A percentile compares a stretch with the other conserved stretches of the same genome.
Evolutionary conservation across 140 eudicot genomes (phyloP).

Genomic region (Anethum foeniculum): DNA sequence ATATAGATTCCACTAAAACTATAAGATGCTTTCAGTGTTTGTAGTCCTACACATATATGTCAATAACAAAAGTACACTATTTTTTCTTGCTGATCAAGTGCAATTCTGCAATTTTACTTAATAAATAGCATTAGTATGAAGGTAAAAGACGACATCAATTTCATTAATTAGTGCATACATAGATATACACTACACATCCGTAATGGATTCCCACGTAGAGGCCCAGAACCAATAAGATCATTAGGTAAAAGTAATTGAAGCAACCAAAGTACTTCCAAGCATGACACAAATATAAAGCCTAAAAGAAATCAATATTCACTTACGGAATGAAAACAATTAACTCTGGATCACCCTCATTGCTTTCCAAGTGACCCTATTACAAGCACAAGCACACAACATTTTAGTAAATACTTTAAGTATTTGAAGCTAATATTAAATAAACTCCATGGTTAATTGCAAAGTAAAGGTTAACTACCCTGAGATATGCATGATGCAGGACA

Average conservation of each 20-base stretch:
- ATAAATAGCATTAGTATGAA: background rate
- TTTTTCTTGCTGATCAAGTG: background rate
- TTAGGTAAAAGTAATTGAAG: background rate
- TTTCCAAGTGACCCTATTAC: constrained; percentile 75
- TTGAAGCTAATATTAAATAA: background rate
- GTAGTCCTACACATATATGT: background rate
- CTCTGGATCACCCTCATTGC: constrained; percentile 98
- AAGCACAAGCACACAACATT: constrained; percentile 6
- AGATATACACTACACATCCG: background rate
- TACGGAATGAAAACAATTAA: constrained; percentile 89
- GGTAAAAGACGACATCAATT: background rate
- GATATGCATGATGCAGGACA: background rate
- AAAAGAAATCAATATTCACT: constrained; percentile 23
- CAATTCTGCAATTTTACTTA: no score
- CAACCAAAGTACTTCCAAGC: background rate
- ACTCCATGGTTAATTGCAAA: background rate
- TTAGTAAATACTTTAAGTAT: background rate
- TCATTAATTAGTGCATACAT: background rate
- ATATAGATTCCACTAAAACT: background rate
- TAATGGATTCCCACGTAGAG: background rate
- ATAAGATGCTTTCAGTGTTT: background rate
- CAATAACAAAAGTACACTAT: background rate
- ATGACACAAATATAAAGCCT: background rate
- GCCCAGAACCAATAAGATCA: background rate
- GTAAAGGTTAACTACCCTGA: background rate